A percentile compares a stretch with the other conserved stretches of the same genome.
These are phyloP conservation scores for Ophiostoma sp. DNA, from an alignment of 2,329 filamentous ascomycete species.

Conservation along the genomic window DNA sequence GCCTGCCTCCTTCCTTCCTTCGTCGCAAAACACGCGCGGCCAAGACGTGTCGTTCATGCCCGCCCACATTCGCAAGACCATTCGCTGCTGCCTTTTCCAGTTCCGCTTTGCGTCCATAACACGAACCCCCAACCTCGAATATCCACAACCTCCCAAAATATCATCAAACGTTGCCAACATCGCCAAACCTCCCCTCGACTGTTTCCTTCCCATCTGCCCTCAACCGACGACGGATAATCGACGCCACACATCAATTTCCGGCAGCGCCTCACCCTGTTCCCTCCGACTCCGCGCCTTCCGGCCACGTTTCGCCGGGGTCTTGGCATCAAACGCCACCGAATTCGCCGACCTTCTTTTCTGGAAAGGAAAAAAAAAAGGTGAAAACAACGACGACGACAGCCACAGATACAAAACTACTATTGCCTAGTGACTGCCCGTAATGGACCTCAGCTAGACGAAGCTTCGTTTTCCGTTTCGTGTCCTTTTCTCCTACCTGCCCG, in stretches of 20 bases:
- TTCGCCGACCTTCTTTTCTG: neutral
- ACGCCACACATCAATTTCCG: neutral
- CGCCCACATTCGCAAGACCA: neutral
- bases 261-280: neutral
- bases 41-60: constrained; percentile 19
- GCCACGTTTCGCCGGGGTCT: constrained; percentile 12
- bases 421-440: neutral
- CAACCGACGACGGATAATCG: neutral
- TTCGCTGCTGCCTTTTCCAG: constrained; percentile 16
- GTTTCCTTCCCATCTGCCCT: neutral
- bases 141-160: neutral
- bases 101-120: neutral
- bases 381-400: neutral
- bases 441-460: constrained; percentile 11
- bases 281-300: constrained; percentile 17
- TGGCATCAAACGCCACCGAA: constrained; percentile 3
- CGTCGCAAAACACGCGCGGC: constrained; percentile 23
- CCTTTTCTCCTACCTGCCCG: neutral
- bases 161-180: neutral
- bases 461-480: neutral
- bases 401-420: neutral
- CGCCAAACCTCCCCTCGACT: neutral
- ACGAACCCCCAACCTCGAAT: neutral
- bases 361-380: neutral
- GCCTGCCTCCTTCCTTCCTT: constrained; percentile 9